Conservation (phyloP, 1,284 basidiomycete species). For the Cryptococcus floricola region DNA sequence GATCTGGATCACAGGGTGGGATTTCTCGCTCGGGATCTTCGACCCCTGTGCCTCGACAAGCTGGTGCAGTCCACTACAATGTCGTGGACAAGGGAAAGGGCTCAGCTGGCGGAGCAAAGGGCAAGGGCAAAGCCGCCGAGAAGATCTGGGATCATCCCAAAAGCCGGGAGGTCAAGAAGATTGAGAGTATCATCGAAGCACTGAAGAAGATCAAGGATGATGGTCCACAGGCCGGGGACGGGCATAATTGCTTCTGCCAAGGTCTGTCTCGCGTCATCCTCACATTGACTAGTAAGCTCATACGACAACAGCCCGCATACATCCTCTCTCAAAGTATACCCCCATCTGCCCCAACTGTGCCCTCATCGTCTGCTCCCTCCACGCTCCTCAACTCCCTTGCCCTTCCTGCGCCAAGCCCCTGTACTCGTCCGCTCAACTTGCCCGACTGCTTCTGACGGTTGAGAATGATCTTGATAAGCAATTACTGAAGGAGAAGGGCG, state of each 20-base stretch:
- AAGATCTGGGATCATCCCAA: slow-evolving; percentile 46
- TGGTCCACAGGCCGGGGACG: slow-evolving; percentile 25
- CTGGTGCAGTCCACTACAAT: slow-evolving; percentile 30
- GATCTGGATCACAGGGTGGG: not conserved
- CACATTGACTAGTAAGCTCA: not conserved
- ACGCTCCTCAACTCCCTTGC: slow-evolving; percentile 45
- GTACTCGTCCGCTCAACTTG: slow-evolving; percentile 36
- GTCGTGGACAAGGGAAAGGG: slow-evolving; percentile 8
- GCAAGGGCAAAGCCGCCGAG: slow-evolving; percentile 16
- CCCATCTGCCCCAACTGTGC: slow-evolving; percentile 48
- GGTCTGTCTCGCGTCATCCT: slow-evolving; percentile 32
- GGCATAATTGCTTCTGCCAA: slow-evolving; percentile 48
- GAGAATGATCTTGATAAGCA: slow-evolving; percentile 38
- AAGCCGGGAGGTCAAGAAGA: slow-evolving; percentile 33
- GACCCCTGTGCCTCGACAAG: slow-evolving; percentile 5
- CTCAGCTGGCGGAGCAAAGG: slow-evolving; percentile 16
- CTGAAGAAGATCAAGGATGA: slow-evolving; percentile 31
- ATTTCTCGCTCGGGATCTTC: slow-evolving; percentile 1
- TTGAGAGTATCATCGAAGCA: slow-evolving; percentile 34
- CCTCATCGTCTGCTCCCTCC: slow-evolving; percentile 45
- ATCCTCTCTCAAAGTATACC: slow-evolving; percentile 45
- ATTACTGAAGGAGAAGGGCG: slow-evolving; percentile 31
- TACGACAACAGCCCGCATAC: slow-evolving; percentile 38
- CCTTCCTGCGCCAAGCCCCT: slow-evolving; percentile 46
- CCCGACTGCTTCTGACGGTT: slow-evolving; percentile 37